A percentile compares a stretch with the other conserved stretches of the same genome.
phyloP scores from a whole-genome alignment of 768 basidiomycete species.

The Omphalotus guepiniiformis region DNA sequence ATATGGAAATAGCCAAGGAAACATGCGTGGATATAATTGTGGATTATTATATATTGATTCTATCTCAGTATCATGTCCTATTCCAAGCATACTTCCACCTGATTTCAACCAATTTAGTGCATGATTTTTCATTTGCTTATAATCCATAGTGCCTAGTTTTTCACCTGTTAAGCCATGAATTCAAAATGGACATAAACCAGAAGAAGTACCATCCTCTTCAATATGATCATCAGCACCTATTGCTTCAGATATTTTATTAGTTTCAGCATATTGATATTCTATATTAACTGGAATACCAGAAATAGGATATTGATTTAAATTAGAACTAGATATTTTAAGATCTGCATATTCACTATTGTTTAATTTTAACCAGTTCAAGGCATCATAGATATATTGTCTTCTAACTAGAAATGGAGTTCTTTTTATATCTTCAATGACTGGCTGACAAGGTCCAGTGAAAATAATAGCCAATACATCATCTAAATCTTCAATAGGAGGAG shows the following conservation, averaged over 20 bases:
- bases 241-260: slow-evolving; percentile 14
- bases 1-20: slow-evolving; percentile 7
- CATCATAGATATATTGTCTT: slow-evolving; percentile 16
- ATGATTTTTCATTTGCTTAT: background rate
- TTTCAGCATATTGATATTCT: slow-evolving; percentile 16
- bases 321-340: slow-evolving; percentile 17
- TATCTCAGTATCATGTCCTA: background rate
- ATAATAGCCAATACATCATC: slow-evolving; percentile 28
- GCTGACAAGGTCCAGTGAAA: slow-evolving; percentile 23
- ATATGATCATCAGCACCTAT: slow-evolving; percentile 6
- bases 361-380: slow-evolving; percentile 29
- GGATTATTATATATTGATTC: background rate
- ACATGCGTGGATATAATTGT: background rate
- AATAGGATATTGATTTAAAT: slow-evolving; percentile 20
- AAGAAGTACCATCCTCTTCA: slow-evolving; percentile 7
- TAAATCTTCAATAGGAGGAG: slow-evolving; percentile 26
- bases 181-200: slow-evolving; percentile 19
- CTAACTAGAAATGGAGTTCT: slow-evolving; percentile 29
- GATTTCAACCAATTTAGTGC: background rate
- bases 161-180: slow-evolving; percentile 20
- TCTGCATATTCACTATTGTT: slow-evolving; percentile 27
- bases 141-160: slow-evolving; percentile 3
- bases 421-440: slow-evolving; percentile 23
- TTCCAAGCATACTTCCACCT: background rate
- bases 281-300: slow-evolving; percentile 19